These are phyloP conservation scores for Paracoccidioides brasiliensis DNA, from an alignment of 2,329 filamentous ascomycete species.

Conservation along the genomic window DNA sequence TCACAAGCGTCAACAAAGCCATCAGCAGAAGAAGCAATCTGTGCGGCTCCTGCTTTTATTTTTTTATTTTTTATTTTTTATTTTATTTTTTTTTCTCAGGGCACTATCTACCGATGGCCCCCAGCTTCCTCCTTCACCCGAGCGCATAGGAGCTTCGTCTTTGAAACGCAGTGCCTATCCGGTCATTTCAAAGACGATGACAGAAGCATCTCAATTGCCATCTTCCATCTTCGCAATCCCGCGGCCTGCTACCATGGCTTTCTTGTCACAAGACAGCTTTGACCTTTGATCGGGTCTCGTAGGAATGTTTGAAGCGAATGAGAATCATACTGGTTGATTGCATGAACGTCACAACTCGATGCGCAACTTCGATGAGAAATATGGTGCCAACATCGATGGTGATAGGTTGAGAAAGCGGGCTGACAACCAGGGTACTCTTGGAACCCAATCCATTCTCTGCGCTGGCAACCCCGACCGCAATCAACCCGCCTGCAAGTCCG, in stretches of 20 bases:
- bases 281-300: constrained; percentile 32
- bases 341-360: constrained; percentile 25
- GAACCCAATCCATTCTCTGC: constrained; percentile 29
- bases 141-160: constrained; percentile 34
- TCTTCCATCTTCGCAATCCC: constrained; percentile 28
- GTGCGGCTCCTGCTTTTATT: constrained; percentile 36
- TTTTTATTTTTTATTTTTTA: too few species aligned
- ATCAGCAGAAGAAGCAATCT: constrained; percentile 31
- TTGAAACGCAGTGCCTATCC: constrained; percentile 23
- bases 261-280: constrained; percentile 29
- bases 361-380: constrained; percentile 32
- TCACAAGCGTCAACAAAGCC: constrained; percentile 30
- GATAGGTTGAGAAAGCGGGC: constrained; percentile 30
- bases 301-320: constrained; percentile 33
- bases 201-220: constrained; percentile 17
- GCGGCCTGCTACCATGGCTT: constrained; percentile 31
- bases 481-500: constrained; percentile 32
- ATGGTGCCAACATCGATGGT: constrained; percentile 38
- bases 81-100: constrained; percentile 27
- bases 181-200: constrained; percentile 38
- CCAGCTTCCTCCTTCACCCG: constrained; percentile 33
- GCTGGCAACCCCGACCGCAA: constrained; percentile 36
- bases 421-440: constrained; percentile 31
- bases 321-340: constrained; percentile 40
- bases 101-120: constrained; percentile 29